Evolutionary conservation across 345 rosid species (phyloP).

Genomic region (Hibiscus tridactylites): DNA sequence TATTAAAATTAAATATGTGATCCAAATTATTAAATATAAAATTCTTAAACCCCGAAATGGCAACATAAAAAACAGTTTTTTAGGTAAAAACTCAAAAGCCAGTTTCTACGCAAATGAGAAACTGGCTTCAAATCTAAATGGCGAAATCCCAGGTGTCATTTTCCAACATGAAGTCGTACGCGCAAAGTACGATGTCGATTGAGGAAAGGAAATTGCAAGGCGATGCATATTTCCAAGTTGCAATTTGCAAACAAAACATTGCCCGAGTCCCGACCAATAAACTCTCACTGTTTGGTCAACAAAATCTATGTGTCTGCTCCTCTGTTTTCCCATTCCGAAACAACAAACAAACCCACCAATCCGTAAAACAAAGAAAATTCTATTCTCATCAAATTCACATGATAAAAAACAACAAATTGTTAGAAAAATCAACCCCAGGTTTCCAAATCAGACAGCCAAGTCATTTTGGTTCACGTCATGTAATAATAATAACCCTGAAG

Average conservation of each 20-base stretch:
- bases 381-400: neutral
- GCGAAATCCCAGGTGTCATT: neutral
- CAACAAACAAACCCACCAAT: neutral
- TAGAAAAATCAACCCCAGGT: neutral
- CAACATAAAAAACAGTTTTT: neutral
- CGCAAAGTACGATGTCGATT: neutral
- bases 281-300: neutral
- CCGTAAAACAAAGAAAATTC: neutral
- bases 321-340: neutral
- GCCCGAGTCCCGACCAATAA: neutral
- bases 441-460: slow-evolving; percentile 1
- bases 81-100: neutral
- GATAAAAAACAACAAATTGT: neutral
- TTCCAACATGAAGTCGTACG: neutral
- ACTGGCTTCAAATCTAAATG: neutral
- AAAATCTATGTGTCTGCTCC: slow-evolving; percentile 1
- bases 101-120: neutral
- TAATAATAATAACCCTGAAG: neutral
- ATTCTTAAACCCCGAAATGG: too few species aligned
- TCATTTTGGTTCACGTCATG: neutral
- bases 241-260: neutral
- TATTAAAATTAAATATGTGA: too few species aligned
- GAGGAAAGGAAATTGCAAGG: neutral
- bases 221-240: neutral
- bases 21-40: too few species aligned